These are phyloP conservation scores for Candida sakaeoensis DNA, from an alignment of 805 yeast species.

Conservation along the genomic window DNA sequence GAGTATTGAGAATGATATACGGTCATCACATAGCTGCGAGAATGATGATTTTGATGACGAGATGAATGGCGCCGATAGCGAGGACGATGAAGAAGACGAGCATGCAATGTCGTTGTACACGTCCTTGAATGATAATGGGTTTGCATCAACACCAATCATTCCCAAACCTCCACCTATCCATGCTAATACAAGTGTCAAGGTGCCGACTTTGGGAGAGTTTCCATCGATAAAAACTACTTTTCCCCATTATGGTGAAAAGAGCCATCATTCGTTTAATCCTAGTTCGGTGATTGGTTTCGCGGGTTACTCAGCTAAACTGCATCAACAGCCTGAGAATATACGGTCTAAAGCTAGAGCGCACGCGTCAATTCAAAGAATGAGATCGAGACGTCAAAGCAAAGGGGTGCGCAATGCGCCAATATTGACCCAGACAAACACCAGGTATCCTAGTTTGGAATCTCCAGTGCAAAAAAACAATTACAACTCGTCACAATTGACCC, in stretches of 20 bases:
- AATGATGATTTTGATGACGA: conserved; percentile 23
- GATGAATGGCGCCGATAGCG: conserved; percentile 30
- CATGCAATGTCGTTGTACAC: conserved; percentile 66
- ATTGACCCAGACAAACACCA: conserved; percentile 11
- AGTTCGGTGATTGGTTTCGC: conserved; percentile 2
- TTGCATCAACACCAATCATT: conserved; percentile 18
- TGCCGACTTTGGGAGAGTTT: conserved; percentile 42
- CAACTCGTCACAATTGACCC: background rate
- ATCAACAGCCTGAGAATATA: conserved; percentile 19
- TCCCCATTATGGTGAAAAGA: conserved; percentile 5
- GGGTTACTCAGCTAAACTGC: conserved; percentile 1
- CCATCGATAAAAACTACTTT: conserved; percentile 26
- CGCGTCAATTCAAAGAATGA: conserved; percentile 60
- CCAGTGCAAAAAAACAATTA: conserved; percentile 4
- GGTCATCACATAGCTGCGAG: background rate
- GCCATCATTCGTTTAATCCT: background rate
- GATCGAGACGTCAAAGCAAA: conserved; percentile 54
- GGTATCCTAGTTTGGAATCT: conserved; percentile 22
- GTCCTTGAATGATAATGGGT: conserved; percentile 34
- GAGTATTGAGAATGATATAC: conserved; percentile 7
- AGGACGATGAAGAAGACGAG: conserved; percentile 56
- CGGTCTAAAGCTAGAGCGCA: conserved; percentile 61
- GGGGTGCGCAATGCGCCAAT: conserved; percentile 26
- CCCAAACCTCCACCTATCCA: conserved; percentile 8
- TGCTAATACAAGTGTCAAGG: conserved; percentile 20